Base-by-base conservation (phyloP, 225 moss, liverwort and hornwort species). In the Physcomitrellopsis africana region DNA sequence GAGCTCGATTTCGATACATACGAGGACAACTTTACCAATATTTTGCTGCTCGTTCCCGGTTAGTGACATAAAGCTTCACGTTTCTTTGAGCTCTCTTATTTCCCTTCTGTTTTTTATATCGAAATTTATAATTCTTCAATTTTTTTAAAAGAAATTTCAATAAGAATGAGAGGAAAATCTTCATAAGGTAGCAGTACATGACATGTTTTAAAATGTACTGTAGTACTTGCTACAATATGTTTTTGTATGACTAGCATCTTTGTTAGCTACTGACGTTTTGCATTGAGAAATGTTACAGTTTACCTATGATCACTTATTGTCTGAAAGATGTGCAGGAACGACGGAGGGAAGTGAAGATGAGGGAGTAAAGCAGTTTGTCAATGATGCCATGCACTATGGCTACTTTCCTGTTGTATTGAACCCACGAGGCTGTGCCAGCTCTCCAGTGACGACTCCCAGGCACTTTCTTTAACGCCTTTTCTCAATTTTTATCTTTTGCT, bases 381-480 rank as follows among this genome's bases (percentile, higher is more conserved):
- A 70, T 54, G 80, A 84, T 55, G 87, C 87, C 60, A 86, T 90
- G 77, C 81, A 78, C 60, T 81, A 81, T 76, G 94, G 97, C 61
- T 95, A 90, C 68, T 95, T 99, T 77, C 97, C 97, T 11, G 60
- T 94, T 43, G 80, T 99, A 41, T 74, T 99, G n/a, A 99, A 99
- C 86, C 94, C 93, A 17, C 83, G 97, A 61, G 94, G 94, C 72
- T 99, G 93, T 80, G 93, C 87, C 60, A 81, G 79, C 74, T 92
- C 97, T 68, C 94, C 94, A 67, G 53, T 99, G 76, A 94, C 94
- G 51, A 87, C 93, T n/a, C 84, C 94, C 64, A 99, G 97, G 97
- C 92, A 94, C 86, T 83, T 90, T 68, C 24, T 51, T 65, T 61
- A 68, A 70, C 70, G 70, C 65, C 23, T 79, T 61, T 81, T 51